Percentiles rank a stretch among this genome's conserved stretches.
phyloP scores from a whole-genome alignment of 2,329 filamentous ascomycete genomes.

The Geoglossum cookeanum region DNA sequence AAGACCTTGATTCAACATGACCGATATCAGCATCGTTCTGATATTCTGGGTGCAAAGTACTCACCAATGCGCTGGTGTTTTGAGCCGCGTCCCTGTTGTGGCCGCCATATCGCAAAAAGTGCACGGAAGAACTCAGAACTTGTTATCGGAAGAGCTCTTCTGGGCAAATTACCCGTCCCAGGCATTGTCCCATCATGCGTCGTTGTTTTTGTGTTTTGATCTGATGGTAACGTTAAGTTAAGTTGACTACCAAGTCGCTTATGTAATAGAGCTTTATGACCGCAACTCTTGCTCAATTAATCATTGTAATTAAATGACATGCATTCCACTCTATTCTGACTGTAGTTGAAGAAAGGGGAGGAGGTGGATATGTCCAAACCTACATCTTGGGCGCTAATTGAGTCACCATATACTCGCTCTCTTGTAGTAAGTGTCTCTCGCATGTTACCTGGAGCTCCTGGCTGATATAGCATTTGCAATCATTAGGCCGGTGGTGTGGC shows the following conservation, averaged over 20 bases:
- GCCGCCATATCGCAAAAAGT: not conserved
- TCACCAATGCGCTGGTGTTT: not conserved
- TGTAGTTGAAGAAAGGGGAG: not conserved
- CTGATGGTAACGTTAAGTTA: no score
- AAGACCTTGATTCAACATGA: slow-evolving; percentile 31
- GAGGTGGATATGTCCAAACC: not conserved
- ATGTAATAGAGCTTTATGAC: not conserved
- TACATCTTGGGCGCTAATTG: not conserved
- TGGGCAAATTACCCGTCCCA: not conserved
- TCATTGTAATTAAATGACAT: not conserved
- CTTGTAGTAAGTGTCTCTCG: slow-evolving; percentile 1
- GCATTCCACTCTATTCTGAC: not conserved
- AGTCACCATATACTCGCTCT: slow-evolving; percentile 3
- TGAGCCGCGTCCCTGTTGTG: not conserved
- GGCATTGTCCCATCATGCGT: not conserved
- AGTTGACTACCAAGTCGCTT: not conserved
- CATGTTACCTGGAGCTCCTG: not conserved
- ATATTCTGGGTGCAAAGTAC: not conserved
- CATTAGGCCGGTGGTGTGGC: slow-evolving; percentile 65
- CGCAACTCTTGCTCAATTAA: not conserved
- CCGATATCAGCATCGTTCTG: not conserved
- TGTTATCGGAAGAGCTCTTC: not conserved
- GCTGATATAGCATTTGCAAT: not conserved
- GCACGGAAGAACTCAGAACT: not conserved
- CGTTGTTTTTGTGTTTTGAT: no score